phyloP scores from a whole-genome alignment of 2,329 filamentous ascomycete species.

The Cladosporium sp. region DNA sequence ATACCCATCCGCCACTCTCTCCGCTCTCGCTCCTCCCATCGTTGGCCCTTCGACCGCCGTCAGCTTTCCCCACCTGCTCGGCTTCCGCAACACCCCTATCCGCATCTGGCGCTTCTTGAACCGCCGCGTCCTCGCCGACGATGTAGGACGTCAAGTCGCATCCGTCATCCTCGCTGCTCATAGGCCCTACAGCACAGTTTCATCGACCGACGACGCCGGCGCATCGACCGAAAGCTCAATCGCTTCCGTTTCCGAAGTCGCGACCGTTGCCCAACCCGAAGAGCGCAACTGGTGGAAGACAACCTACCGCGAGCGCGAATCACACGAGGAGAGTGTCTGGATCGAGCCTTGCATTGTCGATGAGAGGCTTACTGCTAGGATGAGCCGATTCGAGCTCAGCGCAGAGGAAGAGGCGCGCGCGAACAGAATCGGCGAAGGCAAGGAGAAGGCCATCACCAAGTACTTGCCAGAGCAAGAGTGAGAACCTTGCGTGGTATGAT shows the following conservation, averaged over 20 bases:
- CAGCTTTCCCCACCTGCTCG: slow-evolving; percentile 82
- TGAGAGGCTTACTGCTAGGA: slow-evolving; percentile 67
- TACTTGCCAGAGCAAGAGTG: background rate
- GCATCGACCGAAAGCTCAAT: slow-evolving; percentile 24
- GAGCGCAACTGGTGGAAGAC: slow-evolving; percentile 82
- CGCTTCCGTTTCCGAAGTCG: slow-evolving; percentile 54
- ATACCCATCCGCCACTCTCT: slow-evolving; percentile 64
- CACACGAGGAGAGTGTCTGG: slow-evolving; percentile 63
- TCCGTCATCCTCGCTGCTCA: slow-evolving; percentile 67
- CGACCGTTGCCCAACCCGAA: slow-evolving; percentile 62
- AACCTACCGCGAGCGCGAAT: slow-evolving; percentile 52
- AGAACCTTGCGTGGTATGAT: background rate
- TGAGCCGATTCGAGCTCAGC: slow-evolving; percentile 72
- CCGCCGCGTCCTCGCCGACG: slow-evolving; percentile 77
- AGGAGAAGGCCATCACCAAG: slow-evolving; percentile 10
- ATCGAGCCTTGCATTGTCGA: slow-evolving; percentile 71
- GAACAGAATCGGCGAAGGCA: slow-evolving; percentile 34
- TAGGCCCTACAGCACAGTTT: slow-evolving; percentile 40
- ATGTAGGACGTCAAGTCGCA: slow-evolving; percentile 81
- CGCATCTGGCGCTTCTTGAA: slow-evolving; percentile 86
- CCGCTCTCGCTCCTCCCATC: slow-evolving; percentile 62
- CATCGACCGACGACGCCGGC: slow-evolving; percentile 18
- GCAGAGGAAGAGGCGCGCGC: slow-evolving; percentile 67
- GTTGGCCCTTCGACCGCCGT: slow-evolving; percentile 72
- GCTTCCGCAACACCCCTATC: slow-evolving; percentile 84